Percentiles rank a stretch among this genome's conserved stretches.
phyloP scores from a whole-genome alignment of 2,329 filamentous ascomycete genomes.

The Graphium sp. region DNA sequence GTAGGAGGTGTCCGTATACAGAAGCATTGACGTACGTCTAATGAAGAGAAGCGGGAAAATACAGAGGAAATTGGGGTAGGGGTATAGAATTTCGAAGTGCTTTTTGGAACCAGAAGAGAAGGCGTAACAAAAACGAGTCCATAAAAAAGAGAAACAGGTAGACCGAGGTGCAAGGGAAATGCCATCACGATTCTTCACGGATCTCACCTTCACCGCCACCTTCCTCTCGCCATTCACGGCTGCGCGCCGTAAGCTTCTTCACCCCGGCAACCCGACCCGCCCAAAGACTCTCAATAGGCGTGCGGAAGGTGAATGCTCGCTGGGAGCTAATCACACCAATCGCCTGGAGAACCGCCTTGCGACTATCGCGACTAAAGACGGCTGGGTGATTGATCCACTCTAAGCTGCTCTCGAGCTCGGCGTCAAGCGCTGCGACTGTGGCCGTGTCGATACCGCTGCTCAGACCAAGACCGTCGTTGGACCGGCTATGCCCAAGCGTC shows the following conservation, averaged over 20 bases:
- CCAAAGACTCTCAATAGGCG: slow-evolving; percentile 79
- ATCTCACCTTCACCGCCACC: slow-evolving; percentile 56
- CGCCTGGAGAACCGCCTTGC: slow-evolving; percentile 89
- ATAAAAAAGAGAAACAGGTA: slow-evolving; percentile 6
- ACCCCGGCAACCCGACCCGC: slow-evolving; percentile 68
- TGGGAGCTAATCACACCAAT: slow-evolving; percentile 95
- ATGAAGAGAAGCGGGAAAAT: background rate
- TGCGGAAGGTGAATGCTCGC: slow-evolving; percentile 83
- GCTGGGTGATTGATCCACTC: slow-evolving; percentile 98
- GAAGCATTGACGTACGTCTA: too few species aligned
- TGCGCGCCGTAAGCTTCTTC: slow-evolving; percentile 64
- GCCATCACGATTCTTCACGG: slow-evolving; percentile 42
- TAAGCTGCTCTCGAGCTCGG: slow-evolving; percentile 74
- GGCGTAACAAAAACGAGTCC: slow-evolving; percentile 5
- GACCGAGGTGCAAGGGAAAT: slow-evolving; percentile 3
- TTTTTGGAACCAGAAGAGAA: slow-evolving; percentile 2
- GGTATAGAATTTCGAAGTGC: slow-evolving; percentile 1
- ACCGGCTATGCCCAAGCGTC: slow-evolving; percentile 30
- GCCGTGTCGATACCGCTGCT: slow-evolving; percentile 64
- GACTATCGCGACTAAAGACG: slow-evolving; percentile 81
- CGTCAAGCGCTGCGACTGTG: slow-evolving; percentile 75
- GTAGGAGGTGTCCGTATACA: too few species aligned
- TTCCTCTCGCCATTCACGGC: slow-evolving; percentile 82
- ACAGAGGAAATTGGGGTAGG: too few species aligned
- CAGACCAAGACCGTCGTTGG: slow-evolving; percentile 40